phyloP scores from a whole-genome alignment of 805 yeast genomes.

The Pichia rugopelliculosa region DNA sequence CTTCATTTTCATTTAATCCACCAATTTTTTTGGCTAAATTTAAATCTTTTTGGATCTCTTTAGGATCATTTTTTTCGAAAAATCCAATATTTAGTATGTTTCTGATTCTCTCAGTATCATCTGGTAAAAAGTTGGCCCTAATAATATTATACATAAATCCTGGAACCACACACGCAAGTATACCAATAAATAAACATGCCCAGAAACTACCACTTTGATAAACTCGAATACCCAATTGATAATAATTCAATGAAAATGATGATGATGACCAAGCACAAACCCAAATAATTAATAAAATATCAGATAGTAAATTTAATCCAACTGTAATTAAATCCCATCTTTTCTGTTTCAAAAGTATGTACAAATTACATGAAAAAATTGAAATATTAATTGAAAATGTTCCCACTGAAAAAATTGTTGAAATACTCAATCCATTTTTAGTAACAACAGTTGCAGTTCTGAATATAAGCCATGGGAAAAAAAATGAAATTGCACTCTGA shows the following conservation, averaged over 20 bases:
- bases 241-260: conserved; percentile 46
- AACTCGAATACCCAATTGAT: conserved; percentile 53
- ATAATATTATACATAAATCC: conserved; percentile 46
- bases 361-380: conserved; percentile 57
- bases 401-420: conserved; percentile 70
- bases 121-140: conserved; percentile 48
- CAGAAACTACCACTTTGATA: conserved; percentile 60
- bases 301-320: conserved; percentile 46
- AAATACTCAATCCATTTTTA: conserved; percentile 44
- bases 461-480: conserved; percentile 56
- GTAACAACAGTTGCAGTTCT: conserved; percentile 36
- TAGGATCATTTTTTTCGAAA: conserved; percentile 31
- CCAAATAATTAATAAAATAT: conserved; percentile 61
- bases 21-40: conserved; percentile 9
- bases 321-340: conserved; percentile 73
- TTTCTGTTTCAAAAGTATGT: conserved; percentile 58
- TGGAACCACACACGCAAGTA: conserved; percentile 51
- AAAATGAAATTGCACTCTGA: conserved; percentile 64
- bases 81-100: conserved; percentile 51
- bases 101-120: conserved; percentile 64
- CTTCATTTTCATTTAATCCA: not conserved
- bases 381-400: conserved; percentile 51
- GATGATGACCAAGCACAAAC: conserved; percentile 69
- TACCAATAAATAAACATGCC: conserved; percentile 54
- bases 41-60: conserved; percentile 12